These are phyloP conservation scores for Akanthomyces uredinophilus DNA, from an alignment of 2,329 filamentous ascomycete genomes.

Conservation along the genomic window DNA sequence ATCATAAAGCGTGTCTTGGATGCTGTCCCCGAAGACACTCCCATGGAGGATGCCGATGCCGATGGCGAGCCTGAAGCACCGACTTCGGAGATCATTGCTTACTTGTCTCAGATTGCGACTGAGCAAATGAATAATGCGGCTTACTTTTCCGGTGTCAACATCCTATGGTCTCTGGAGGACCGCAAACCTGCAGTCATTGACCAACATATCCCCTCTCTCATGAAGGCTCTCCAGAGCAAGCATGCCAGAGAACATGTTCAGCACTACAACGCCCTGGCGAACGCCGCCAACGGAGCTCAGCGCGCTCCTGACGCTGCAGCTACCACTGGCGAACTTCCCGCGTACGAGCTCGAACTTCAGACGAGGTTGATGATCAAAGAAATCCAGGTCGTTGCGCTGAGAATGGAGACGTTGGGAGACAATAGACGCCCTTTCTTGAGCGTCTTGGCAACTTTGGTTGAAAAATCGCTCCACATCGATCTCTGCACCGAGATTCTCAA, in stretches of 20 bases:
- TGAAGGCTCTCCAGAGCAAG: conserved; percentile 91
- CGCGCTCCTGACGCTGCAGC: conserved; percentile 51
- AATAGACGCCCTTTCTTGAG: conserved; percentile 90
- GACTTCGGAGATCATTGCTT: conserved; percentile 80
- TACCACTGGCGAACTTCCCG: conserved; percentile 53
- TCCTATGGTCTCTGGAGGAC: conserved; percentile 85
- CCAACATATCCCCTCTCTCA: conserved; percentile 77
- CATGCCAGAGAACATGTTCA: conserved; percentile 89
- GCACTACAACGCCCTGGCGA: conserved; percentile 58
- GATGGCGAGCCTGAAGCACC: conserved; percentile 78
- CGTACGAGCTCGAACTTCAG: conserved; percentile 81
- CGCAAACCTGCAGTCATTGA: conserved; percentile 85
- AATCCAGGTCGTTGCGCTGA: conserved; percentile 83
- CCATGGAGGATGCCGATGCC: conserved; percentile 71
- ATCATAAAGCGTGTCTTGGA: conserved; percentile 79
- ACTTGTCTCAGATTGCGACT: conserved; percentile 78
- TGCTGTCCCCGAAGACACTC: conserved; percentile 71
- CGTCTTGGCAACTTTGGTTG: conserved; percentile 88
- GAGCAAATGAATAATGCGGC: conserved; percentile 78
- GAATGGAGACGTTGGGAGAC: conserved; percentile 90
- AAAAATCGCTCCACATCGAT: conserved; percentile 82
- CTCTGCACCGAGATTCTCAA: conserved; percentile 89
- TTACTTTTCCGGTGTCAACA: conserved; percentile 84
- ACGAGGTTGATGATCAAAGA: conserved; percentile 90
- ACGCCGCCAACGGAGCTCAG: conserved; percentile 40